Evolutionary conservation across 148 eudicot genomes (phyloP), one percentile per base, ranked within the genome.

Genomic region (Spergularia bocconei): DNA sequence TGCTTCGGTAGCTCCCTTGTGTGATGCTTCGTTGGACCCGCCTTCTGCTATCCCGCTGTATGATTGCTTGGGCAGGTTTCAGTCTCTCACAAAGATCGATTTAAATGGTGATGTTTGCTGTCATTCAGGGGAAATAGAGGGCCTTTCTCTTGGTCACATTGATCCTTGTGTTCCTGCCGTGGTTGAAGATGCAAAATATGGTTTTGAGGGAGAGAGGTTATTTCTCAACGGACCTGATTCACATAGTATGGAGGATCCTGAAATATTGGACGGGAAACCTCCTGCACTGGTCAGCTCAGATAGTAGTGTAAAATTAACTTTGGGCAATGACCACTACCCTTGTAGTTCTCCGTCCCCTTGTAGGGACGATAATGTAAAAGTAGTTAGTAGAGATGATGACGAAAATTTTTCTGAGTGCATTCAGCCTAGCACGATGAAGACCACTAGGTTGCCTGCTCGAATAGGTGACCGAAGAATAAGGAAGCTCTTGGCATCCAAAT

Each of bases 301-400:
- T 78, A 80, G 81, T 84, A 79, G 79, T 82, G 80, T 79, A 58
- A 88, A 88, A 74, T 78, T 84, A 61, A 80, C 91, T 58, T 76
- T 82, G 53, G 75, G 80, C 57, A 73, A 66, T 75, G 85, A 84
- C 50, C 78, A 71, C 23, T 59, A 77, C 82, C 75, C 83, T 61
- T 69, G 82, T 79, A 86, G 78, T 82, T 80, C 86, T 60, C 78
- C 81, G 78, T 85, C 89, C 55, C 77, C 77, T 17, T 51, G 65
- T 71, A 77, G 82, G 88, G 88, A 83, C 71, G 79, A 84, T 77
- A 83, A 79, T 90, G 90, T 90, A 85, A 89, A 88, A 63, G 76
- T 95, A 95, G 93, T 81, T 83, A 54, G 70, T 90, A 92, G 91
- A 89, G 96, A 95, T 92, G 91, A 92, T 89, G 99, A 92, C 84